phyloP scores from a whole-genome alignment of 139 green algal genomes.

The Tetradesmus lagerheimii region DNA sequence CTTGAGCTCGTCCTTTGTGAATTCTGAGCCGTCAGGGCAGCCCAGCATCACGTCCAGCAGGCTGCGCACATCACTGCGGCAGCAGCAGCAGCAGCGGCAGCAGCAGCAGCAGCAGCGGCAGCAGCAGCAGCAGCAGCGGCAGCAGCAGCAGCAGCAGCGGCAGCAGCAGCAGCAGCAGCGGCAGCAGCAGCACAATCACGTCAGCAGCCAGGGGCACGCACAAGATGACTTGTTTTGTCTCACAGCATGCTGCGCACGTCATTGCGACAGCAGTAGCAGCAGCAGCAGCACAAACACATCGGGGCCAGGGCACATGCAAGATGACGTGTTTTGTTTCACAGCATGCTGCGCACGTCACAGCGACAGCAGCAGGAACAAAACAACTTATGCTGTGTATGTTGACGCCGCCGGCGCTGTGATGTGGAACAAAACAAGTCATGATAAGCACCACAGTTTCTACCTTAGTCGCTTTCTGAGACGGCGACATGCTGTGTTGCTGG shows the following conservation, averaged over 20 bases:
- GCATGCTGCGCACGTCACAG: no score
- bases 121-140: background rate
- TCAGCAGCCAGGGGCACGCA: no score
- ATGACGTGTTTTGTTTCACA: no score
- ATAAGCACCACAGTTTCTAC: no score
- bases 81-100: background rate
- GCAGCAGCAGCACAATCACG: background rate
- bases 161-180: background rate
- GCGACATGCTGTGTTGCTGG: no score
- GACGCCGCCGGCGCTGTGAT: no score
- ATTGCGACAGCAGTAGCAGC: background rate
- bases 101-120: background rate
- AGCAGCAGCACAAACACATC: background rate
- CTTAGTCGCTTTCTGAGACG: no score
- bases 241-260: background rate
- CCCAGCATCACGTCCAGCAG: background rate
- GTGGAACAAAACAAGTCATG: no score
- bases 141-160: background rate
- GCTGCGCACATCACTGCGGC: background rate
- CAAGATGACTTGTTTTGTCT: no score
- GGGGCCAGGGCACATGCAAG: no score
- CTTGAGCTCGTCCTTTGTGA: background rate
- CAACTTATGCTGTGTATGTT: no score
- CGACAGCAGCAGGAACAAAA: no score
- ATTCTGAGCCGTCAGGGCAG: background rate